Evolutionary conservation across 805 yeast genomes (phyloP).

Genomic region (Pichia manshurica): DNA sequence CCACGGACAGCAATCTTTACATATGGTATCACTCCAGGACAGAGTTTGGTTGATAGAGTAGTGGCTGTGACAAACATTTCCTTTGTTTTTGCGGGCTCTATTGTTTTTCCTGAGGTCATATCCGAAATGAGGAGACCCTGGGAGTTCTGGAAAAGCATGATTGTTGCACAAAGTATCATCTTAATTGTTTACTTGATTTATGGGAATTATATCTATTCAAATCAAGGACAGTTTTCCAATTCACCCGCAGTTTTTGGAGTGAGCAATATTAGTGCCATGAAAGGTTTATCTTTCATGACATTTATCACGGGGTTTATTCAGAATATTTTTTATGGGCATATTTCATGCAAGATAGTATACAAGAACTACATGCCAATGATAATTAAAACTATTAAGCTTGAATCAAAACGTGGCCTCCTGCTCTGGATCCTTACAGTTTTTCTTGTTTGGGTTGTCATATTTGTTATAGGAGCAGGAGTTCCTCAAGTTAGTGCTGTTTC

Average conservation of each 20-base stretch:
- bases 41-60: constrained; percentile 26
- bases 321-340: constrained; percentile 41
- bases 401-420: constrained; percentile 28
- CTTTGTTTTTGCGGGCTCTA: constrained; percentile 48
- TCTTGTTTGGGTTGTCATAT: constrained; percentile 15
- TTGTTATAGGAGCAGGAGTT: constrained; percentile 23
- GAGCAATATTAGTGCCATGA: constrained; percentile 24
- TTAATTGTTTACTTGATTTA: constrained; percentile 35
- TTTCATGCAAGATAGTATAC: constrained; percentile 42
- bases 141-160: constrained; percentile 46
- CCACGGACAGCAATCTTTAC: constrained; percentile 20
- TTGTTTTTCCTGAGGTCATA: constrained; percentile 42
- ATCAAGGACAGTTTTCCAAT: constrained; percentile 40
- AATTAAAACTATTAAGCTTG: constrained; percentile 29
- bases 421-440: constrained; percentile 16
- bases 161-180: constrained; percentile 37
- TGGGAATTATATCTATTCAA: constrained; percentile 39
- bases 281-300: constrained; percentile 34
- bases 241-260: constrained; percentile 43
- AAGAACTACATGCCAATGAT: constrained; percentile 33
- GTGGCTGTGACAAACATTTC: constrained; percentile 40
- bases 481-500: constrained; percentile 24
- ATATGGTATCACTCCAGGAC: constrained; percentile 14
- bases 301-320: constrained; percentile 38
- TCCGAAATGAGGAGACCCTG: constrained; percentile 44